Base-by-base conservation (phyloP, 495 filamentous ascomycete species). In the Hyaloscypha finlandica region DNA sequence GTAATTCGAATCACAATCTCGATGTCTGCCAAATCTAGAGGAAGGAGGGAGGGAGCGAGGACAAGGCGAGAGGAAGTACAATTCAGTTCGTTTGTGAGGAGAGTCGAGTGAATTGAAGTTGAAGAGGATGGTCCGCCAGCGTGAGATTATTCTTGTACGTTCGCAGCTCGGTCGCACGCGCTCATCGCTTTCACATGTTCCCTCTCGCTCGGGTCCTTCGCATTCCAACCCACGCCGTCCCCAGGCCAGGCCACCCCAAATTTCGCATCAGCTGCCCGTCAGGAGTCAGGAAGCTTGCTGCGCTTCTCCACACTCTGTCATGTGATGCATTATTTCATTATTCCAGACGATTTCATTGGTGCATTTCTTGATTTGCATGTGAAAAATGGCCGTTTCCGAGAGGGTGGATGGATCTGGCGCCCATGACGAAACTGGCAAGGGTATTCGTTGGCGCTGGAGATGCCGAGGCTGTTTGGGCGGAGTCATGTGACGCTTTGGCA, bases 391-490 rank as follows among this genome's bases (percentile, higher is more conserved):
- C 42, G 42, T 48, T 48, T 48, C 0, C 42, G 42, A 48, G 8
- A 48, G 16, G 16, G 16, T 48, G 42, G 35, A 48, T 6, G 42
- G 42, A 16, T 14, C 19, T 32, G 22, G 19, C 32, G 25, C 45
- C 45, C 25, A 32, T 63, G 60, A 63, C 60, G 60, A 29, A 63
- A 52, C 22, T 19, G 60, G 42, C 29, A 35, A 12, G 9, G 19
- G 8, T 32, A 19, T 29, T 16, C 8, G 11, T 2, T 4, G 25
- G 61, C 4, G 32, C 2, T 39, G 42, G 42, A 52, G 33, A 61
- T 67, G 65, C 65, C 65, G 65, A 67, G 65, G 65, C 61, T 68
- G 54, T 59, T 64, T 68, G 39, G 22, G 20, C 45, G 22, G 33
- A 25, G 53, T 48, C 29, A 52, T 29, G 30, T 33, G 48, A 48